Conservation (phyloP, 805 yeast genomes). For the Starmerella gropengiesseri region DNA sequence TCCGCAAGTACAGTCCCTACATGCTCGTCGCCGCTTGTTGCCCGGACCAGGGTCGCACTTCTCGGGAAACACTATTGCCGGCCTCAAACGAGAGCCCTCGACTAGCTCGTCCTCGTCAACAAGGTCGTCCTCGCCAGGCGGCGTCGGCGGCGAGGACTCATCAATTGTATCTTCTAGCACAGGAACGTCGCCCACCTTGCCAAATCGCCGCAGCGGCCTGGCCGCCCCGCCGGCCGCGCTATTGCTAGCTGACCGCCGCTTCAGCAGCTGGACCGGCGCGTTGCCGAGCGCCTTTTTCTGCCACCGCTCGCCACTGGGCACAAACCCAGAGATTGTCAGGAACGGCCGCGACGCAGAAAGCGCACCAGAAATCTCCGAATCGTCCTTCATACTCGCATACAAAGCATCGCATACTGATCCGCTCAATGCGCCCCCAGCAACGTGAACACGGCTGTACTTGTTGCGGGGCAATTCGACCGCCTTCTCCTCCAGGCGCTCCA, state of each 20-base stretch:
- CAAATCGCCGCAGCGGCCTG: constrained; percentile 1
- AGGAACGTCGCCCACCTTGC: constrained; percentile 21
- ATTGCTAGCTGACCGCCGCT: neutral
- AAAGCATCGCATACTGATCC: constrained; percentile 25
- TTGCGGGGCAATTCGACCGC: constrained; percentile 28
- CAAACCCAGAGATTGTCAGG: constrained; percentile 35
- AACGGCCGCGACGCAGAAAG: constrained; percentile 15
- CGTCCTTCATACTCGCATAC: constrained; percentile 25
- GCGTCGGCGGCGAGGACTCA: constrained; percentile 35
- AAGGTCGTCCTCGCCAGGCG: constrained; percentile 39
- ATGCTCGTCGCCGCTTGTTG: constrained; percentile 72
- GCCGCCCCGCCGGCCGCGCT: neutral
- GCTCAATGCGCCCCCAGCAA: constrained; percentile 25
- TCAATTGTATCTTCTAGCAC: constrained; percentile 18
- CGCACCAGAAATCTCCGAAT: constrained; percentile 29
- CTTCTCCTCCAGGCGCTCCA: constrained; percentile 30
- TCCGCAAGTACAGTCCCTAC: constrained; percentile 98
- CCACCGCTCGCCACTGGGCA: constrained; percentile 24
- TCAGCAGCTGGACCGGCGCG: neutral
- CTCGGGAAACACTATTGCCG: constrained; percentile 45
- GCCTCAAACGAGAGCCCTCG: constrained; percentile 27
- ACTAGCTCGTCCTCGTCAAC: constrained; percentile 51
- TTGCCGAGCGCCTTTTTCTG: neutral
- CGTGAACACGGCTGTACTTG: constrained; percentile 25
- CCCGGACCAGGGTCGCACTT: constrained; percentile 42